These are phyloP conservation scores for Talaromyces pinophilus DNA, from an alignment of 2,329 filamentous ascomycete species.

Conservation along the genomic window DNA sequence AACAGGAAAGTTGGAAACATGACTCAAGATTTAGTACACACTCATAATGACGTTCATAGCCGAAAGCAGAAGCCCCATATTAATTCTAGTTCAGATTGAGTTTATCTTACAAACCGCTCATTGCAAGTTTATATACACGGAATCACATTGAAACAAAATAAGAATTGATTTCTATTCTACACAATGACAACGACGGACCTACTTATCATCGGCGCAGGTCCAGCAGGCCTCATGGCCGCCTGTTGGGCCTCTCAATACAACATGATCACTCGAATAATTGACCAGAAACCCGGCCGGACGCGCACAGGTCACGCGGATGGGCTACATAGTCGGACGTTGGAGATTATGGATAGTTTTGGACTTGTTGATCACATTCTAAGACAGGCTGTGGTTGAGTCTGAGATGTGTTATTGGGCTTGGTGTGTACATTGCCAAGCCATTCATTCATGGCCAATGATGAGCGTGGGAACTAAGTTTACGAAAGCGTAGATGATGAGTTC, in stretches of 20 bases:
- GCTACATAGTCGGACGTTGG: slow-evolving; percentile 66
- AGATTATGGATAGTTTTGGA: slow-evolving; percentile 72
- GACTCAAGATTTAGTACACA: background rate
- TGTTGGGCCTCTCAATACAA: slow-evolving; percentile 26
- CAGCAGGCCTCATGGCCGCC: slow-evolving; percentile 49
- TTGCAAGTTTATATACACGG: background rate
- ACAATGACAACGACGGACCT: slow-evolving; percentile 27
- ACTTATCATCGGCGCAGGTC: slow-evolving; percentile 47
- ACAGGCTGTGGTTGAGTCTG: slow-evolving; percentile 8
- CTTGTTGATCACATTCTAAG: slow-evolving; percentile 45
- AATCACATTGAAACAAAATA: too few species aligned
- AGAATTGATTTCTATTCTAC: too few species aligned
- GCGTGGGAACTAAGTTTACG: background rate
- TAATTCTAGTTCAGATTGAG: background rate
- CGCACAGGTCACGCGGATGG: slow-evolving; percentile 53
- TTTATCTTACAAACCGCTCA: background rate
- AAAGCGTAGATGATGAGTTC: background rate
- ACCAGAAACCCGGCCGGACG: slow-evolving; percentile 26
- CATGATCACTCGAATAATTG: slow-evolving; percentile 28
- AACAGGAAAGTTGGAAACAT: background rate
- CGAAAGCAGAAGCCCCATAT: background rate
- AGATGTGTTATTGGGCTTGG: slow-evolving; percentile 18
- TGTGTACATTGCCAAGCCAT: background rate
- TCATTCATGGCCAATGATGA: background rate
- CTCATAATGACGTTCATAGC: background rate